Conservation (phyloP, 371 early-diverging fungal genomes). For the Rhizomucor pusillus region DNA sequence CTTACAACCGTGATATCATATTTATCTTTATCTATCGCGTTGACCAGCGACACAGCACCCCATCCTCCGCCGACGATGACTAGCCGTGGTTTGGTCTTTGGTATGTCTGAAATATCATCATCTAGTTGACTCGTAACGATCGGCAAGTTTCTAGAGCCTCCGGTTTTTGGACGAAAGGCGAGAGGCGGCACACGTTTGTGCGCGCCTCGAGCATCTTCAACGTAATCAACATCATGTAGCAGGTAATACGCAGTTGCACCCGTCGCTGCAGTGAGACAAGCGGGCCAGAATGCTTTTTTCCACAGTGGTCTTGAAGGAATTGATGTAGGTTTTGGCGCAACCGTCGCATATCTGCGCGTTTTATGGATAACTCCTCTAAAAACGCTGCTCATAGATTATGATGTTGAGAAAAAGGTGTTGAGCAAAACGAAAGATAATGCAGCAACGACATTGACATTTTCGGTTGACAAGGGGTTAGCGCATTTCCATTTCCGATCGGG, state of each 20-base stretch:
- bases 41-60: slow-evolving; percentile 63
- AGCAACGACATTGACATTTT: too few species aligned
- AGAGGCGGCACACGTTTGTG: slow-evolving; percentile 21
- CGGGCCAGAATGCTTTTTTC: too few species aligned
- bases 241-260: slow-evolving; percentile 27
- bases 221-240: slow-evolving; percentile 19
- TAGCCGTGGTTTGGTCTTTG: slow-evolving; percentile 51
- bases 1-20: slow-evolving; percentile 76
- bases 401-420: too few species aligned
- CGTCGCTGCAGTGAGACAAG: too few species aligned
- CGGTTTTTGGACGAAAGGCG: slow-evolving; percentile 32
- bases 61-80: slow-evolving; percentile 79
- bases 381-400: too few species aligned
- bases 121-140: slow-evolving; percentile 26
- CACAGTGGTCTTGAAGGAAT: too few species aligned
- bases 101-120: slow-evolving; percentile 15
- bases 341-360: too few species aligned
- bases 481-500: too few species aligned
- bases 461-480: too few species aligned
- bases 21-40: slow-evolving; percentile 57
- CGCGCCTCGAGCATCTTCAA: slow-evolving; percentile 16
- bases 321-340: too few species aligned
- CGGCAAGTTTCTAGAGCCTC: slow-evolving; percentile 33
- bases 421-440: too few species aligned
- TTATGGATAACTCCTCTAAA: too few species aligned